Base-by-base conservation (phyloP, 345 rosid genomes). In the Eucalyptus victrix region DNA sequence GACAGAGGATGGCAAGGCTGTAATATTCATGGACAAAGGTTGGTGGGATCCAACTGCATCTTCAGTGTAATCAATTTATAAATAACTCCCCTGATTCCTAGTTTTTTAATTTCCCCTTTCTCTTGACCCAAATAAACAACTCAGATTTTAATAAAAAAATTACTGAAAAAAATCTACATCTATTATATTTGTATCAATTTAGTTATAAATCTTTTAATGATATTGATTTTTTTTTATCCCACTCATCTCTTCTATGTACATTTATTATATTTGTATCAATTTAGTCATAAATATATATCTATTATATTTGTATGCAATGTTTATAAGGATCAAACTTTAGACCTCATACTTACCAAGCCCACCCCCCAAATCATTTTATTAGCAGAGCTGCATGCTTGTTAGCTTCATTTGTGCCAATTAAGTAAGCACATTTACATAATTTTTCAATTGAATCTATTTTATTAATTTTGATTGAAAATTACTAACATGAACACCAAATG, bases 401-500 rank as follows among this genome's bases (percentile, higher is more conserved):
- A 11, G 30, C 30, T 56, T 56, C 2, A 10, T 2, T 56, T 1
- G 30, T 24, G 62, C 62, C 30, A 56, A 56, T 24, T 56, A 56
- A 56, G 6, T 56, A 28, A 26, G 5, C 12, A 56, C 3, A 10
- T 24, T 9, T 56, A 9, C 13, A 26, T 56, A 56, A 24, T 10
- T 10, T 56, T 9, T 26, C 28, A 56, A 56, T 56, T 9, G 28
- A 56, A 5, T 56, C 13, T 0, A 56, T 56, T 2, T 5, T 0
- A 24, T 56, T 12, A 56, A 56, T 24, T 56, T 56, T 24, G 13
- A 24, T 10, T 10, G 3, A 6, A 56, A 56, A 56, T 24, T 26
- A 2, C 0, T 24, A 2, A 24, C 0, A 1, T 4, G 3, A 12
- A 24, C 1, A 3, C 6, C 6, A 0, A 56, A 12, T 23, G 3